phyloP scores from a whole-genome alignment of 129 eudicot species.

The Flaveria robusta region DNA sequence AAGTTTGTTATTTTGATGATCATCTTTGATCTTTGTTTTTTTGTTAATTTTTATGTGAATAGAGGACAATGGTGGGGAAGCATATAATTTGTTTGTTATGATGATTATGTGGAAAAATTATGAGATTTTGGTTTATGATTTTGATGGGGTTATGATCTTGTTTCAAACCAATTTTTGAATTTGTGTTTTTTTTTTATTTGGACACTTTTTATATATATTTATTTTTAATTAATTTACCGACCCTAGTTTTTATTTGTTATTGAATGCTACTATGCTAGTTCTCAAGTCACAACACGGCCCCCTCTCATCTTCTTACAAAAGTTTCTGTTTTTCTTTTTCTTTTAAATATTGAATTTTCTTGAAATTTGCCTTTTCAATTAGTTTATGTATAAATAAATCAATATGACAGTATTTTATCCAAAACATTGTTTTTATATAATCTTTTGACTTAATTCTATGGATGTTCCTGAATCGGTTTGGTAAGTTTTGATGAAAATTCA shows the following conservation, averaged over 20 bases:
- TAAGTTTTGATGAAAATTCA: too few species aligned
- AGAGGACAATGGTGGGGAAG: constrained; percentile 21
- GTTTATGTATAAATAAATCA: too few species aligned
- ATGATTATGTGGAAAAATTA: constrained; percentile 23
- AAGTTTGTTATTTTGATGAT: constrained; percentile 26
- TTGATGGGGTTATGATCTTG: not conserved
- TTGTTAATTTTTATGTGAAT: constrained; percentile 41
- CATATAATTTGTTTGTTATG: constrained; percentile 32
- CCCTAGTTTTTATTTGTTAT: not conserved
- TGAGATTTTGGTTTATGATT: constrained; percentile 25
- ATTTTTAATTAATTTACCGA: not conserved
- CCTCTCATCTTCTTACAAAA: too few species aligned
- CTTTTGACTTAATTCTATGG: too few species aligned
- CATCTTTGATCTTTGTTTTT: constrained; percentile 25
- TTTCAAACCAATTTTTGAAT: not conserved
- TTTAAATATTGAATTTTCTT: too few species aligned
- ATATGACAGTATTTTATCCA: too few species aligned
- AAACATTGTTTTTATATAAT: too few species aligned
- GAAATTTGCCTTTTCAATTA: too few species aligned
- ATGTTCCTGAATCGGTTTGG: too few species aligned
- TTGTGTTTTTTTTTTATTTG: not conserved
- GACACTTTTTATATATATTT: too few species aligned
- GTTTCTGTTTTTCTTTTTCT: too few species aligned
- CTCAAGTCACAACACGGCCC: not conserved
- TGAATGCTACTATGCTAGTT: not conserved